Evolutionary conservation across 306 rosid species (phyloP), one percentile per base, ranked within the genome.

Genomic region (Vicia faba): DNA sequence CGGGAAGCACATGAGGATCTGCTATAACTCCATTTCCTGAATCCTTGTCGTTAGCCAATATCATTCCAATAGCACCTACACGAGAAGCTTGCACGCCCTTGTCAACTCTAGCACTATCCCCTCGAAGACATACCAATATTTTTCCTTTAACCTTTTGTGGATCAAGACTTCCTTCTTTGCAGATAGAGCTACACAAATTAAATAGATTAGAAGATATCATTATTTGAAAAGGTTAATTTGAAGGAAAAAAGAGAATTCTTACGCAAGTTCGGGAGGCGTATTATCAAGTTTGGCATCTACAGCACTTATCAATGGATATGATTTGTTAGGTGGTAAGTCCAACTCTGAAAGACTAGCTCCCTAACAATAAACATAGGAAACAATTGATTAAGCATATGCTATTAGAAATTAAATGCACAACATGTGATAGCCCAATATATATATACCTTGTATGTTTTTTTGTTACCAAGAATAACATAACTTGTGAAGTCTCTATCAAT

Each of bases 61-160:
- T 72, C 90, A 91, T 82, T 40, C 92, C 97, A 3, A 78, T 79
- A 8, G 86, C 95, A 1, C 97, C 95, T 12, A 65, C 84, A 33
- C 11, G 43, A 49, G 38, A 12, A 12, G 74, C 88, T 29, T 46
- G 11, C 9, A 3, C 19, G 19, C 92, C 87, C 72, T 85, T 84
- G 0, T 45, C 35, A 29, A 1, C 7, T 29, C 35, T 29, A 29
- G 35, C 35, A 29, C 35, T 1, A 1, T 0, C 35, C 5, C 35
- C 35, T 29, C 35, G 35, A 51, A 79, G 20, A 53, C 92, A 91
- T 1, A 87, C 74, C 80, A 91, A 5, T 16, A 91, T 82, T 68
- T 86, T 91, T 14, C 90, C 97, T 67, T 63, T 78, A 25, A 71
- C 88, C 80, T 82, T 86, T 33, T 23, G 7, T 1, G 85, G 69